phyloP scores from a whole-genome alignment of 2,329 filamentous ascomycete species.

The Venturia asperata region DNA sequence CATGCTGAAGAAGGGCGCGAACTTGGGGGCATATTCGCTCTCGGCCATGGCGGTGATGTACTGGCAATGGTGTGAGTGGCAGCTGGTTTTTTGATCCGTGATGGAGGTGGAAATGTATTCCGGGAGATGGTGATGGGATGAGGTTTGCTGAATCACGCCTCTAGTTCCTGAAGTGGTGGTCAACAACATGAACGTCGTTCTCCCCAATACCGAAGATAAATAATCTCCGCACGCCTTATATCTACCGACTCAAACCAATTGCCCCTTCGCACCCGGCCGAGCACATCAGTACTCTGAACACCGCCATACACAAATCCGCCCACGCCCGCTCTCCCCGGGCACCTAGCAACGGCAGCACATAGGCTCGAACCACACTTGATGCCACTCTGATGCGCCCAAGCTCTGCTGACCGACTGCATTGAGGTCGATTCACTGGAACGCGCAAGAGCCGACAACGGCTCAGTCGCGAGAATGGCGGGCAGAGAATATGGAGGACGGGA shows the following conservation, averaged over 20 bases:
- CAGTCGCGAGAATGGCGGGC: constrained; percentile 30
- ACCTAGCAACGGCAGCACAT: not conserved
- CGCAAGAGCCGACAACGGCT: not conserved
- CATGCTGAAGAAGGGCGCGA: constrained; percentile 85
- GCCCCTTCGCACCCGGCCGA: not conserved
- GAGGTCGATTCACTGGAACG: not conserved
- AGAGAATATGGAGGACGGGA: constrained; percentile 68
- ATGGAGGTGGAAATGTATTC: not conserved
- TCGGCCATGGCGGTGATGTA: constrained; percentile 35
- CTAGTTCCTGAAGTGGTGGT: not conserved
- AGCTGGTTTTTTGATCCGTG: not conserved
- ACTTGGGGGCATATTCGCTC: constrained; percentile 62
- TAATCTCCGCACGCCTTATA: not conserved
- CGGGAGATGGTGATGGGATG: not conserved
- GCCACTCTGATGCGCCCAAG: not conserved
- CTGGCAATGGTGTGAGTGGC: not conserved
- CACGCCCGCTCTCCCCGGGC: not conserved
- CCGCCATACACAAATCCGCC: not conserved
- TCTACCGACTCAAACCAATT: not conserved
- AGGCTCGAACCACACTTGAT: constrained; percentile 6
- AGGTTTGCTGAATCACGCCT: too few species aligned
- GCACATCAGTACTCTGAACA: not conserved
- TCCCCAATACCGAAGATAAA: not conserved
- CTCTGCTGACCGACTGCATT: not conserved
- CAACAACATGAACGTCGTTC: not conserved